Evolutionary conservation across 305 asterid species (phyloP).

Genomic region (Coffea humblotiana): DNA sequence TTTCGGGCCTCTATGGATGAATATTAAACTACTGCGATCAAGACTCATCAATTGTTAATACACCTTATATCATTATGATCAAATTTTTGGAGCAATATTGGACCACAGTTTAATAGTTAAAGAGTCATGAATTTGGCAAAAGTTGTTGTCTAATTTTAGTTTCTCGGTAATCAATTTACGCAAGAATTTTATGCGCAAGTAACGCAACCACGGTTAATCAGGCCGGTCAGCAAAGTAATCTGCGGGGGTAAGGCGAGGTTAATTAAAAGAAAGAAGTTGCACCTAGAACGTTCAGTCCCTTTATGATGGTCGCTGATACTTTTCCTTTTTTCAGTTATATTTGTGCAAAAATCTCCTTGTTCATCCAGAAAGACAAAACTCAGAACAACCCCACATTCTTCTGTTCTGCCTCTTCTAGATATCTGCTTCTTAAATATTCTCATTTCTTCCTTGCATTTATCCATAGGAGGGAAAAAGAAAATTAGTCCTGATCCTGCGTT

Average conservation of each 20-base stretch:
- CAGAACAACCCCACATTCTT: constrained; percentile 27
- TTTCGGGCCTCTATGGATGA: no score
- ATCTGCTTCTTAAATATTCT: constrained; percentile 1
- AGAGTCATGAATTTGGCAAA: no score
- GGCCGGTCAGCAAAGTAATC: background rate
- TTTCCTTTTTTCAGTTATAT: background rate
- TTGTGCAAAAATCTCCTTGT: background rate
- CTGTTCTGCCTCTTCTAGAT: constrained; percentile 11
- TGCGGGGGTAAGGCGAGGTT: background rate
- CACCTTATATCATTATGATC: no score
- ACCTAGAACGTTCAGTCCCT: background rate
- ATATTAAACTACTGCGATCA: no score
- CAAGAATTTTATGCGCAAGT: background rate
- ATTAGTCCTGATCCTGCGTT: background rate
- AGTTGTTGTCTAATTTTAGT: no score
- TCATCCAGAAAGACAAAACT: background rate
- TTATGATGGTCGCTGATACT: constrained; percentile 4
- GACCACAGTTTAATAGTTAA: no score
- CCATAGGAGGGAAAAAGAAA: background rate
- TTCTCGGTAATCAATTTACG: background rate
- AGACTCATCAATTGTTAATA: no score
- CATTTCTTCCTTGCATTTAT: background rate
- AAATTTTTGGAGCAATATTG: no score
- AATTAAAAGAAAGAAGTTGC: background rate
- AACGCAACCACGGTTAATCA: background rate